Evolutionary conservation across 2,329 filamentous ascomycete genomes (phyloP).

Genomic region (Karstenula rhodostoma): DNA sequence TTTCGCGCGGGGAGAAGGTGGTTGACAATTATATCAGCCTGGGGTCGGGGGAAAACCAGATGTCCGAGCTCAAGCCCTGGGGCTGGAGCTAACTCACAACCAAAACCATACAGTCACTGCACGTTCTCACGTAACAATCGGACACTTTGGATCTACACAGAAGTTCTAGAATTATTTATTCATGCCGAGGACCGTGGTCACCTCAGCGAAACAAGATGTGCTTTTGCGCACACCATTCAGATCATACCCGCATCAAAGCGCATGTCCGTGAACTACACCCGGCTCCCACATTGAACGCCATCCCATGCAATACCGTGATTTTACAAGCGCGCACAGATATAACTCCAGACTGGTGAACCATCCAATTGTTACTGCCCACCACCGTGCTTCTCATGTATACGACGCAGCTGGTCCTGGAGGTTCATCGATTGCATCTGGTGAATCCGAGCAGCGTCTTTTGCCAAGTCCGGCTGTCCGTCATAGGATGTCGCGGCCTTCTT

Average conservation of each 20-base stretch:
- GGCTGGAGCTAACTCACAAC: background rate
- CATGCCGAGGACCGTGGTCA: background rate
- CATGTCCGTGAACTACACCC: background rate
- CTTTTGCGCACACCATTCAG: background rate
- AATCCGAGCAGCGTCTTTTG: slow-evolving; percentile 61
- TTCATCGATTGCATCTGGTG: slow-evolving; percentile 67
- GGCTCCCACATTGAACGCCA: slow-evolving; percentile 3
- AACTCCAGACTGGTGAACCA: background rate
- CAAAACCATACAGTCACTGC: background rate
- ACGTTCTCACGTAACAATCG: background rate
- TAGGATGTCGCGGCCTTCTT: slow-evolving; percentile 78
- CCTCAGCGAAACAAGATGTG: background rate
- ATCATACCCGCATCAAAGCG: background rate
- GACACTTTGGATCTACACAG: background rate
- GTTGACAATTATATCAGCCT: slow-evolving; percentile 42
- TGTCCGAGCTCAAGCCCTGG: slow-evolving; percentile 35
- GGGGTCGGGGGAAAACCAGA: slow-evolving; percentile 38
- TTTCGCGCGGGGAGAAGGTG: slow-evolving; percentile 48
- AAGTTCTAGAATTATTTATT: background rate
- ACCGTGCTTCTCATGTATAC: slow-evolving; percentile 66
- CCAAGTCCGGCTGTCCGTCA: slow-evolving; percentile 68
- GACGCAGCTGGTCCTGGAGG: slow-evolving; percentile 84
- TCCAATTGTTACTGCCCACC: slow-evolving; percentile 13
- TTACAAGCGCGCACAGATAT: background rate
- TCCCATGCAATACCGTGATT: slow-evolving; percentile 6